Percentiles rank a stretch among this genome's conserved stretches.
Conservation (phyloP, 805 yeast species). For the Wickerhamomyces kurtzmanii region DNA sequence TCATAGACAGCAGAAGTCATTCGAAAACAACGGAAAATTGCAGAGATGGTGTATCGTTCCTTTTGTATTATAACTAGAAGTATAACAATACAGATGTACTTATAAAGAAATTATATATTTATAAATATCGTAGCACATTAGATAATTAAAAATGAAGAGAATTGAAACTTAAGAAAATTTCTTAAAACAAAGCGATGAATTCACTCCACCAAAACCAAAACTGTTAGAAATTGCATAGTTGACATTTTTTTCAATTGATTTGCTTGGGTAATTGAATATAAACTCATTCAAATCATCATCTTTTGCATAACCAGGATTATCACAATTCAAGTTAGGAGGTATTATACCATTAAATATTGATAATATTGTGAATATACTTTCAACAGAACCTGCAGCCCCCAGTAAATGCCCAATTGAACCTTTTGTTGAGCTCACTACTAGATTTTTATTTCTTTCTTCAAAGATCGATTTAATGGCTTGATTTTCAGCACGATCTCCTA, state of each 20-base stretch:
- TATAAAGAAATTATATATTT: too few species aligned
- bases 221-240: constrained; percentile 73
- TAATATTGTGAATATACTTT: constrained; percentile 69
- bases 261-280: constrained; percentile 43
- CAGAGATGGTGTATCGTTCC: constrained; percentile 28
- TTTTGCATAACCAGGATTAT: constrained; percentile 36
- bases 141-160: too few species aligned
- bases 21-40: constrained; percentile 10
- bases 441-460: constrained; percentile 20
- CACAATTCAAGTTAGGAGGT: constrained; percentile 80
- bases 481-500: constrained; percentile 88
- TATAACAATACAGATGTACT: not conserved
- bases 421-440: constrained; percentile 72
- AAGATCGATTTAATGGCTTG: constrained; percentile 57
- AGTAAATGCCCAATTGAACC: constrained; percentile 90
- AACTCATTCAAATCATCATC: constrained; percentile 33
- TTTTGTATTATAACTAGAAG: constrained; percentile 15
- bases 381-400: constrained; percentile 96
- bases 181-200: constrained; percentile 59
- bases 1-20: constrained; percentile 28
- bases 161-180: constrained; percentile 16
- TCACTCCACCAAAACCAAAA: constrained; percentile 97
- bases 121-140: too few species aligned
- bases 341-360: constrained; percentile 46
- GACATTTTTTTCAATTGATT: constrained; percentile 30